These are phyloP conservation scores for Colletotrichum limetticola DNA, from an alignment of 2,329 filamentous ascomycete species.

Conservation along the genomic window DNA sequence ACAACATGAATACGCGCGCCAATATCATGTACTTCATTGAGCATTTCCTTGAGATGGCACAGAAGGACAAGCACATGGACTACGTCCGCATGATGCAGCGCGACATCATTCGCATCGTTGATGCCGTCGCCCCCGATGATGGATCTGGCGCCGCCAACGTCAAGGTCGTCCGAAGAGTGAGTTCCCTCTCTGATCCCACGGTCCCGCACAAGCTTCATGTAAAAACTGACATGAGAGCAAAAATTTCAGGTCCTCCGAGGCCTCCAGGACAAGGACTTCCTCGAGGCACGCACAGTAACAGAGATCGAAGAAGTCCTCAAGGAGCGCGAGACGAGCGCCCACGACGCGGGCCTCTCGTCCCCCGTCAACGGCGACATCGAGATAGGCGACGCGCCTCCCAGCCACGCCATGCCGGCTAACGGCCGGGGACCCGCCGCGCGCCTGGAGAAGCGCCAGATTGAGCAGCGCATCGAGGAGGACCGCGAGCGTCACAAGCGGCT, in stretches of 20 bases:
- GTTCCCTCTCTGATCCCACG: slow-evolving; percentile 34
- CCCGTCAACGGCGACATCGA: slow-evolving; percentile 56
- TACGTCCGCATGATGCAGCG: slow-evolving; percentile 96
- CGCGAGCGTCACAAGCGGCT: slow-evolving; percentile 92
- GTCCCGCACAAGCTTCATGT: neutral
- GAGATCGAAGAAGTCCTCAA: slow-evolving; percentile 88
- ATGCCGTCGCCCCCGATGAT: slow-evolving; percentile 89
- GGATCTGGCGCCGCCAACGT: slow-evolving; percentile 92
- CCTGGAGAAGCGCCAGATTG: slow-evolving; percentile 87
- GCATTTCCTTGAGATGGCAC: slow-evolving; percentile 88
- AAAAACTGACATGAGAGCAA: slow-evolving; percentile 14
- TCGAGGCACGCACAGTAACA: slow-evolving; percentile 77
- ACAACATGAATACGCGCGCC: slow-evolving; percentile 94
- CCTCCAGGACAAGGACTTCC: slow-evolving; percentile 76
- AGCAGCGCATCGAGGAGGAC: slow-evolving; percentile 97
- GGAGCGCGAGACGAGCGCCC: slow-evolving; percentile 75
- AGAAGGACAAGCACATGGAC: slow-evolving; percentile 78
- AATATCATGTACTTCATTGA: slow-evolving; percentile 99
- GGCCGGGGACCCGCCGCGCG: slow-evolving; percentile 41
- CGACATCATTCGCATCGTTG: slow-evolving; percentile 90
- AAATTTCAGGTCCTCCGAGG: slow-evolving; percentile 70
- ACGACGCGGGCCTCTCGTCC: slow-evolving; percentile 64
- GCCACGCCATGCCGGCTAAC: slow-evolving; percentile 52
- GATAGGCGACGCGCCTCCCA: slow-evolving; percentile 53
- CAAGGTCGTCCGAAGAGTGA: slow-evolving; percentile 86